Evolutionary conservation across 2,329 filamentous ascomycete genomes (phyloP).

Genomic region (Tolypocladium nubicola): DNA sequence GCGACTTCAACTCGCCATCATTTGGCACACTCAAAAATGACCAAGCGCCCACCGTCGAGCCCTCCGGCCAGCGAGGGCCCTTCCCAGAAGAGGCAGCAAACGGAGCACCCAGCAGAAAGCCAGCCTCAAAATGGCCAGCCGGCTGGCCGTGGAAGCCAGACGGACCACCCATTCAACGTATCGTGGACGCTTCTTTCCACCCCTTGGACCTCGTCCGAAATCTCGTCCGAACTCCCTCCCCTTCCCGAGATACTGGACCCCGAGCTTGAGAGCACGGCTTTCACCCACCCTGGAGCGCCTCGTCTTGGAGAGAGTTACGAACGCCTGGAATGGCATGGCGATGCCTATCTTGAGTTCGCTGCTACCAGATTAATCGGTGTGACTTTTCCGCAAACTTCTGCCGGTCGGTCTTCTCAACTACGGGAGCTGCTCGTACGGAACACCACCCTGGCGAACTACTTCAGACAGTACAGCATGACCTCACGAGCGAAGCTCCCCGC

Average conservation of each 20-base stretch:
- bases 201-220: slow-evolving; percentile 40
- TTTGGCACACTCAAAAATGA: slow-evolving; percentile 17
- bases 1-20: not conserved
- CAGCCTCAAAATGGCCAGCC: not conserved
- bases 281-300: slow-evolving; percentile 51
- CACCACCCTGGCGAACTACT: slow-evolving; percentile 60
- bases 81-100: slow-evolving; percentile 4
- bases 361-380: slow-evolving; percentile 66
- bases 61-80: not conserved
- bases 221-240: slow-evolving; percentile 38
- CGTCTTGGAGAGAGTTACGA: slow-evolving; percentile 49
- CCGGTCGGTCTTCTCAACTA: slow-evolving; percentile 63
- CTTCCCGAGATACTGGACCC: slow-evolving; percentile 52
- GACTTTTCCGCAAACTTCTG: slow-evolving; percentile 53
- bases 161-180: not conserved
- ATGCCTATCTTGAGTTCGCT: slow-evolving; percentile 73
- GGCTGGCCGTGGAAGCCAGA: not conserved
- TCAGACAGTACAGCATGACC: slow-evolving; percentile 60
- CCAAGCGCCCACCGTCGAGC: slow-evolving; percentile 20
- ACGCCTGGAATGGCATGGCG: slow-evolving; percentile 77
- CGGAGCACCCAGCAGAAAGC: not conserved
- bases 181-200: slow-evolving; percentile 15
- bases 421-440: slow-evolving; percentile 77
- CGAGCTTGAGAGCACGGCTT: slow-evolving; percentile 49
- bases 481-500: slow-evolving; percentile 47